Percentiles rank a stretch among this genome's conserved stretches.
Evolutionary conservation across 2,329 filamentous ascomycete species (phyloP).

Genomic region (Sporothrix mexicana): DNA sequence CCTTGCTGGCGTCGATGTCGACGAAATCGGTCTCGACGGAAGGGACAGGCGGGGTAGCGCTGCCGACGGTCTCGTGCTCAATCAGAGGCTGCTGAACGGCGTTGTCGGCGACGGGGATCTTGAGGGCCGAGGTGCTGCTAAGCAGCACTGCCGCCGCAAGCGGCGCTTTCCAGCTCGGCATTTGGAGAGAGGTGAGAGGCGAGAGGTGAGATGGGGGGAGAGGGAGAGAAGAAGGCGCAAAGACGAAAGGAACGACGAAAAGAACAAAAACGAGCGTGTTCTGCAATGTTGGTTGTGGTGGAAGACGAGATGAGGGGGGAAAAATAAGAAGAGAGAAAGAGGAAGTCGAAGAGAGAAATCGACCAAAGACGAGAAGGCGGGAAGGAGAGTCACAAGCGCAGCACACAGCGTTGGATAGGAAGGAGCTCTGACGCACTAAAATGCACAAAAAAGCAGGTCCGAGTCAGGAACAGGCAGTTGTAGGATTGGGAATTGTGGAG

Average conservation of each 20-base stretch:
- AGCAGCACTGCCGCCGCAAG: conserved; percentile 36
- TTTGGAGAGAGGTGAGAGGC: background rate
- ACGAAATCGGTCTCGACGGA: conserved; percentile 6
- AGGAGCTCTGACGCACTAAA: conserved; percentile 16
- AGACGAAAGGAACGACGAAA: background rate
- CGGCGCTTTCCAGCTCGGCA: conserved; percentile 34
- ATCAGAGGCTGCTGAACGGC: conserved; percentile 31
- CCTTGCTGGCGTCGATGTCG: background rate
- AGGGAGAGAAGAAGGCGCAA: background rate
- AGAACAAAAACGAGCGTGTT: conserved; percentile 15
- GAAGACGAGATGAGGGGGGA: background rate
- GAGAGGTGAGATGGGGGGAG: background rate
- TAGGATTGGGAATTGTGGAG: conserved; percentile 7
- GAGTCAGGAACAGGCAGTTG: conserved; percentile 27
- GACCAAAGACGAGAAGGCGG: conserved; percentile 17
- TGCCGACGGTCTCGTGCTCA: background rate
- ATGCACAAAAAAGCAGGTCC: conserved; percentile 7
- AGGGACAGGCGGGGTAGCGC: background rate
- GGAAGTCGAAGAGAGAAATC: conserved; percentile 1
- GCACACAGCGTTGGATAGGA: background rate
- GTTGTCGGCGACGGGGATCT: conserved; percentile 27
- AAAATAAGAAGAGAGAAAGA: background rate
- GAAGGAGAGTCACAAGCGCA: background rate
- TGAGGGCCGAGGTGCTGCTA: conserved; percentile 32
- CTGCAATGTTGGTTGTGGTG: background rate